phyloP scores from a whole-genome alignment of 1,139 yeast genomes.

The Suhomyces bribrorum region DNA sequence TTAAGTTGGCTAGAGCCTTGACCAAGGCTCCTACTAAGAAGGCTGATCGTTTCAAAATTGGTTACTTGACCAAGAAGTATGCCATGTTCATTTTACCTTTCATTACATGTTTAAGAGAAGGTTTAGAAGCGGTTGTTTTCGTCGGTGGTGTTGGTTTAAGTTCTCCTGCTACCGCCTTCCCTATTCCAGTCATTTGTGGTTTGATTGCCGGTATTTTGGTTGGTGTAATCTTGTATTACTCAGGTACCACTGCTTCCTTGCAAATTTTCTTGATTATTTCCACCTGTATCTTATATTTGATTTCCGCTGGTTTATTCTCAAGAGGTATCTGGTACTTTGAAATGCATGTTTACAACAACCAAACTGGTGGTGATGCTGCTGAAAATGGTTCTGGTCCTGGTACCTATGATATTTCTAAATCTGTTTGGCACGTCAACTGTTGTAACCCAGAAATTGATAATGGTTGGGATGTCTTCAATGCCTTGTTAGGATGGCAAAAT shows the following conservation, averaged over 20 bases:
- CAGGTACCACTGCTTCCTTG: slow-evolving; percentile 44
- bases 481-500: slow-evolving; percentile 43
- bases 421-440: slow-evolving; percentile 96
- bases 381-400: slow-evolving; percentile 95
- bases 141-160: slow-evolving; percentile 51
- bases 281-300: slow-evolving; percentile 46
- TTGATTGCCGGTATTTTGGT: slow-evolving; percentile 36
- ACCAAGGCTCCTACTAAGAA: slow-evolving; percentile 17
- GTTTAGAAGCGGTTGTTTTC: slow-evolving; percentile 50
- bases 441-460: slow-evolving; percentile 90
- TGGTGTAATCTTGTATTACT: slow-evolving; percentile 40
- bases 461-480: slow-evolving; percentile 92
- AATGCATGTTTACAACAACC: slow-evolving; percentile 56
- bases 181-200: slow-evolving; percentile 41
- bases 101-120: slow-evolving; percentile 48
- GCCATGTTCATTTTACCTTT: slow-evolving; percentile 45
- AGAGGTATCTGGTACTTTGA: slow-evolving; percentile 90
- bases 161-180: slow-evolving; percentile 41
- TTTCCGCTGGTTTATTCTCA: slow-evolving; percentile 47
- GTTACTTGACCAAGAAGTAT: slow-evolving; percentile 34
- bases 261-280: slow-evolving; percentile 43
- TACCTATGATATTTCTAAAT: slow-evolving; percentile 74
- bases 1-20: slow-evolving; percentile 45
- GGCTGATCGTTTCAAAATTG: slow-evolving; percentile 20
- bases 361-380: slow-evolving; percentile 69